Base-by-base conservation (phyloP, 257 asterid genomes). In the Solanum rostratum region DNA sequence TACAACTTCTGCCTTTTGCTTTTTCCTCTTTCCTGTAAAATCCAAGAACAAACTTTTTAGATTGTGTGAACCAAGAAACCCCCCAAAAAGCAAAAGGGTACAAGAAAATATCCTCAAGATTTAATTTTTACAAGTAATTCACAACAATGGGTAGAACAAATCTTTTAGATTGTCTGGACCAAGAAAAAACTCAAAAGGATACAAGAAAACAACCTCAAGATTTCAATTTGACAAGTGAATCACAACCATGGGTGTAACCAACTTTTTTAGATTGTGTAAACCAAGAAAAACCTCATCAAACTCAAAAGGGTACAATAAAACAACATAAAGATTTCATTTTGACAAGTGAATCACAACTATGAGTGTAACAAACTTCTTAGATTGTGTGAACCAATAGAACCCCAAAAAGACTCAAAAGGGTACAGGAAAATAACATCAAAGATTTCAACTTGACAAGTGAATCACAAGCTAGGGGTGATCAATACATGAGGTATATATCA, bases 391-490 rank as follows among this genome's bases (percentile, higher is more conserved):
- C 76, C 86, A 85, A 76, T 54, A 86, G 83, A 79, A 8, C 81
- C 74, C 49, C 82, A 82, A 62, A 29, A 81, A 83, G 62, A 59
- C 74, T 46, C 74, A 85, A 85, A 87, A 83, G 91, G 85, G 88
- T 52, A 66, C 86, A 20, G 79, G 85, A 85, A 90, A 79, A 45
- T 16, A 82, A 79, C 37, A n/a, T 54, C 88, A 84, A n/a, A 87
- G 88, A 81, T 79, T 85, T 78, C 87, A 81, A 82, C 85, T 88
- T 89, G 87, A 87, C 74, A 85, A 81, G 83, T 84, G 74, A 89
- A 87, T 37, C 29, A 69, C 79, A 69, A 19, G 16, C 49, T 37
- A 37, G 27, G 52, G 79, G 50, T 37, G 29, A 16, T 4, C 53
- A 86, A 86, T 33, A 88, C 84, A 79, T 81, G 65, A 84, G 30